phyloP scores from a whole-genome alignment of 108 stramenopile genomes.

The Pseudonitzschia pungens region DNA sequence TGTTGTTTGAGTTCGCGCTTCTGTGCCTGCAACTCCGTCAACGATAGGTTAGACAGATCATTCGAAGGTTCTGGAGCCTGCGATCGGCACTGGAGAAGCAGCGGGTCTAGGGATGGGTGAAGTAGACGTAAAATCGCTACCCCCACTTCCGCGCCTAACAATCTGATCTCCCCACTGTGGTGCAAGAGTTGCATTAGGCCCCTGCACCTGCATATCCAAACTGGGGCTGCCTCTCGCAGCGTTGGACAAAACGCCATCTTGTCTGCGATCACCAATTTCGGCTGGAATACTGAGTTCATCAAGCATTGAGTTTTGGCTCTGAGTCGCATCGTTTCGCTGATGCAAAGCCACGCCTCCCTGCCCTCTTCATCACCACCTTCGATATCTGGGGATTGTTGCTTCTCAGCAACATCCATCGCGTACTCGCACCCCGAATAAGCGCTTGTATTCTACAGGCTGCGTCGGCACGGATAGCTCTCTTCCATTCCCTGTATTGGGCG shows the following conservation, averaged over 20 bases:
- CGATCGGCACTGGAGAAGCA: slow-evolving; percentile 10
- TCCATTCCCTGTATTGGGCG: slow-evolving; percentile 88
- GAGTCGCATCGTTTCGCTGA: slow-evolving; percentile 2
- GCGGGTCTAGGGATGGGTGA: slow-evolving; percentile 22
- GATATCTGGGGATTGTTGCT: slow-evolving; percentile 50
- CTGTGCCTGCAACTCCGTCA: slow-evolving; percentile 66
- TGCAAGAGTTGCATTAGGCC: slow-evolving; percentile 14
- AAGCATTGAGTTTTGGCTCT: slow-evolving; percentile 26
- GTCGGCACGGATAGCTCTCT: slow-evolving; percentile 85
- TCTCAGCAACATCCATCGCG: slow-evolving; percentile 50
- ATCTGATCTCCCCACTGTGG: slow-evolving; percentile 43
- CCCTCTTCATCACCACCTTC: slow-evolving; percentile 48
- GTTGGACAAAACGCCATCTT: slow-evolving; percentile 15
- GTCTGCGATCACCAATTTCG: slow-evolving; percentile 56
- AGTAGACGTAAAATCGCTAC: slow-evolving; percentile 7
- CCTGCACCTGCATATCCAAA: neutral
- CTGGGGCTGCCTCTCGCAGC: neutral
- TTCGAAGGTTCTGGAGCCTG: slow-evolving; percentile 10
- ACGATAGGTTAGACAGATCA: slow-evolving; percentile 44
- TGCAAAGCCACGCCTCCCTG: slow-evolving; percentile 30
- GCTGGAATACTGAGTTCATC: slow-evolving; percentile 71
- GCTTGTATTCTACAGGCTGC: slow-evolving; percentile 85
- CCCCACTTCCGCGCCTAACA: slow-evolving; percentile 14
- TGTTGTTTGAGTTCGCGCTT: slow-evolving; percentile 86
- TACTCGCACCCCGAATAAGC: slow-evolving; percentile 62